Base-by-base conservation (phyloP, 225 moss, liverwort and hornwort species). In the Sphagnum tenellum region DNA sequence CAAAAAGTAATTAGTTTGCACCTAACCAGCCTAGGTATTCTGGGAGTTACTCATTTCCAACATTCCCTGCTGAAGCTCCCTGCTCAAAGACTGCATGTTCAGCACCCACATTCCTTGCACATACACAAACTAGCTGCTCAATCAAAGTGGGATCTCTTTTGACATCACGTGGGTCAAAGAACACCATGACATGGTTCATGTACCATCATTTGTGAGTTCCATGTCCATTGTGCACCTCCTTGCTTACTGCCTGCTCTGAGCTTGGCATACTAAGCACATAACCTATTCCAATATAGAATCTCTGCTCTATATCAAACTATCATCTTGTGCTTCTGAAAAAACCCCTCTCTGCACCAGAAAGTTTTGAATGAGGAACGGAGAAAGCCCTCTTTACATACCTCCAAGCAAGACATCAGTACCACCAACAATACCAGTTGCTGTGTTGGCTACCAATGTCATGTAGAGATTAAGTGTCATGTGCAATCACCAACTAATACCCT, bases 381-480 rank as follows among this genome's bases (percentile, higher is more conserved):
- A 29, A 29, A 29, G 0, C 29, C n/a, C n/a, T n/a, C n/a, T n/a
- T n/a, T n/a, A n/a, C 63, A 61, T 90, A 93, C 98, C 98, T 98
- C 98, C 98, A 63, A 93, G 98, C 98, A 98, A 93, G 47, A 98
- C 98, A 63, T 93, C 93, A 60, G 98, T 90, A 70, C 98, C 98
- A 59, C 98, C 98, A 61, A 89, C 90, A 73, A 98, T 98, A 70
- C 98, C 93, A 81, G 98, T 93, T 60, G 98, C 98, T 57, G 90
- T 93, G 74, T 98, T 98, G 12, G 98, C 98, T 63, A 98, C 98
- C 76, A 98, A 73, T 44, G 98, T 98, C 70, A 93, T 93, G 68
- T 98, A 98, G 73, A 98, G 67, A 73, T 98, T 98, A 48, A 93
- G 93, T 29, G 98, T 98, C 9, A 98, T 93, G 93, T 98, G 82